These are phyloP conservation scores for Suhomyces bolitotheri DNA, from an alignment of 1,139 yeast species.

Conservation along the genomic window DNA sequence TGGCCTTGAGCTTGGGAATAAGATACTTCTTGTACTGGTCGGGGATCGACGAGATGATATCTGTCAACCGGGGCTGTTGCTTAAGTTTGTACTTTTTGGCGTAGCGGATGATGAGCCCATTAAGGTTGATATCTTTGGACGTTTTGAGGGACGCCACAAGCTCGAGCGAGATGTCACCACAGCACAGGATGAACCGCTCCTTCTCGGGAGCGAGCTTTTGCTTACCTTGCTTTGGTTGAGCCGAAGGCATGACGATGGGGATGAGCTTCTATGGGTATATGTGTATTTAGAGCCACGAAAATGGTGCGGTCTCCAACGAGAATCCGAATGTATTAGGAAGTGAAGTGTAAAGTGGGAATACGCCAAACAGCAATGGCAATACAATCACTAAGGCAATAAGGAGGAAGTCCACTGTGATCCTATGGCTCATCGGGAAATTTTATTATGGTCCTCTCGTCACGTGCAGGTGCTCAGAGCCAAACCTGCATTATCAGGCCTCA, in stretches of 20 bases:
- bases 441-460: constrained; percentile 2
- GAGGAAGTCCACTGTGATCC: too few relatives aligned
- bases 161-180: constrained; percentile 90
- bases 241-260: constrained; percentile 31
- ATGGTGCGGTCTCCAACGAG: too few relatives aligned
- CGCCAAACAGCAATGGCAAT: too few relatives aligned
- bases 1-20: constrained; percentile 91
- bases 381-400: too few relatives aligned
- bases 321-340: too few relatives aligned
- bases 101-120: constrained; percentile 81
- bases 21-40: constrained; percentile 91
- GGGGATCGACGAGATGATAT: constrained; percentile 91
- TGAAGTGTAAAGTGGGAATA: too few relatives aligned
- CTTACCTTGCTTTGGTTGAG: constrained; percentile 32
- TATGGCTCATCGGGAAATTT: constrained; percentile 8
- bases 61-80: constrained; percentile 93
- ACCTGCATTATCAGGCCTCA: constrained; percentile 1
- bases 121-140: constrained; percentile 81
- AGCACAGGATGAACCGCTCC: constrained; percentile 89
- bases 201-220: constrained; percentile 79
- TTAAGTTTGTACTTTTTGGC: constrained; percentile 90
- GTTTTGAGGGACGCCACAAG: constrained; percentile 75
- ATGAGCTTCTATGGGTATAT: too few relatives aligned
- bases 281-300: too few relatives aligned
- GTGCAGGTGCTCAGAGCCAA: too few relatives aligned